phyloP scores from a whole-genome alignment of 768 basidiomycete species.

The Leccinellum luteum region DNA sequence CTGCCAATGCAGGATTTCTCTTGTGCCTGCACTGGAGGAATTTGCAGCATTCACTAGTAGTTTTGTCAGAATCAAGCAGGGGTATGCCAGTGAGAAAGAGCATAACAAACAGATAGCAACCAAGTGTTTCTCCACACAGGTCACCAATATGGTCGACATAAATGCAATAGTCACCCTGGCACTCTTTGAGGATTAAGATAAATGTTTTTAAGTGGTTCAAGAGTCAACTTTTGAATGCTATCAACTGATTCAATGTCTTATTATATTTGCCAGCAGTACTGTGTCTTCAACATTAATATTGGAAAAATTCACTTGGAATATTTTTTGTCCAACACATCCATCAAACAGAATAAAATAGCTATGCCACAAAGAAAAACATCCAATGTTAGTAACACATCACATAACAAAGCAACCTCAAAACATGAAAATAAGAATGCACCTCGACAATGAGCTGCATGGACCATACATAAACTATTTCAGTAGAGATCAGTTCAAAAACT shows the following conservation, averaged over 20 bases:
- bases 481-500: constrained; percentile 92
- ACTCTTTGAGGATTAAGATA: constrained; percentile 83
- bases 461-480: constrained; percentile 86
- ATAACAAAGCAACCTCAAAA: background rate
- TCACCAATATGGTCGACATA: constrained; percentile 91
- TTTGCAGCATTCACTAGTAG: background rate
- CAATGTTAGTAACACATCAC: background rate
- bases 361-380: background rate
- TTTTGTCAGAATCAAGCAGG: background rate
- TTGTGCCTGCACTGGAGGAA: too few species aligned
- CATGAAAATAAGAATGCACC: constrained; percentile 42
- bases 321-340: constrained; percentile 68
- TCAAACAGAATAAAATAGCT: constrained; percentile 88
- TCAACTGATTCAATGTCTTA: constrained; percentile 31
- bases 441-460: constrained; percentile 91
- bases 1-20: too few species aligned
- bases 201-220: constrained; percentile 51
- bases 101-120: constrained; percentile 7
- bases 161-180: constrained; percentile 88
- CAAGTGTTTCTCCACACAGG: constrained; percentile 70
- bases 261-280: constrained; percentile 86
- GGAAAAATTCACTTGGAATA: constrained; percentile 84
- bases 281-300: constrained; percentile 93
- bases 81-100: background rate
- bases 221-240: background rate